Percentiles rank a stretch among this genome's conserved stretches.
phyloP scores from a whole-genome alignment of 768 basidiomycete genomes.

The Pisolithus tinctorius region DNA sequence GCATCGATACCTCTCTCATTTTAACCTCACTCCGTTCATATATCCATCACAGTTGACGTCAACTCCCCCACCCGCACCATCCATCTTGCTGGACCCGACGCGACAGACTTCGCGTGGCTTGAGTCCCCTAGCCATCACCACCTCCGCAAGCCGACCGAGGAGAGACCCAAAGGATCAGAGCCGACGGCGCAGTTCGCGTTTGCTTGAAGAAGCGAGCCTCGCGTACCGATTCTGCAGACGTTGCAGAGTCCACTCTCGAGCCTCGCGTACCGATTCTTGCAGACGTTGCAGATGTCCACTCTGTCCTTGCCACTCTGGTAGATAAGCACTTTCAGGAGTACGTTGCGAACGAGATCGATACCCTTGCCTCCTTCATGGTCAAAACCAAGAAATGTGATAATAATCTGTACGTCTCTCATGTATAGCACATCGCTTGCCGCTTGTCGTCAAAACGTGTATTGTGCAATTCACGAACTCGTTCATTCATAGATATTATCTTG shows the following conservation, averaged over 20 bases:
- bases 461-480: too few relatives aligned
- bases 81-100: slow-evolving; percentile 45
- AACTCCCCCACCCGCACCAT: slow-evolving; percentile 67
- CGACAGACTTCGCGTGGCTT: slow-evolving; percentile 42
- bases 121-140: slow-evolving; percentile 39
- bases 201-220: slow-evolving; percentile 57
- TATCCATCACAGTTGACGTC: slow-evolving; percentile 62
- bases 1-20: slow-evolving; percentile 67
- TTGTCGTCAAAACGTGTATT: too few relatives aligned
- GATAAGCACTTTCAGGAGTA: slow-evolving; percentile 69
- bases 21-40: slow-evolving; percentile 63
- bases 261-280: slow-evolving; percentile 59
- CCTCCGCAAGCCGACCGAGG: slow-evolving; percentile 66
- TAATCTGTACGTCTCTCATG: slow-evolving; percentile 12
- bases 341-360: slow-evolving; percentile 65
- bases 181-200: slow-evolving; percentile 64
- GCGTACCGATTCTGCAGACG: too few relatives aligned
- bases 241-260: too few relatives aligned
- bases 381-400: slow-evolving; percentile 48
- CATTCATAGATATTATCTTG: too few relatives aligned
- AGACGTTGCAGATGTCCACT: slow-evolving; percentile 63
- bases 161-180: slow-evolving; percentile 56
- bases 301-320: slow-evolving; percentile 58
- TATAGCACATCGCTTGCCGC: background rate
- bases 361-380: slow-evolving; percentile 77